Conservation (phyloP, 2,329 filamentous ascomycete genomes). For the Sporothrix dimorphospora region DNA sequence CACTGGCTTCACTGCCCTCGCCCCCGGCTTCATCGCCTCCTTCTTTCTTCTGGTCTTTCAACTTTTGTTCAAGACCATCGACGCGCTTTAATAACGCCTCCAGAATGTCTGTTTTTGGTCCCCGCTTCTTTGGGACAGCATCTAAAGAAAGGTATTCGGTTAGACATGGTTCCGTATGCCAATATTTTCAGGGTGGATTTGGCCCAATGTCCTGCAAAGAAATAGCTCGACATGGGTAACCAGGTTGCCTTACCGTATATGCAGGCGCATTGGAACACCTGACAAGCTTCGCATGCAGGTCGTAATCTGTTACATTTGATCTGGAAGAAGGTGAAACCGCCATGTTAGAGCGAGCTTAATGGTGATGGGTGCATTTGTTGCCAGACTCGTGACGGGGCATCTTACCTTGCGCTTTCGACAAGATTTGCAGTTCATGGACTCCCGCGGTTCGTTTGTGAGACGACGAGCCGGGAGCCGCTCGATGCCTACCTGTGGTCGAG, state of each 20-base stretch:
- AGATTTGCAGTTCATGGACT: slow-evolving; percentile 95
- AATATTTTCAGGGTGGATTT: background rate
- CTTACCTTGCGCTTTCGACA: slow-evolving; percentile 87
- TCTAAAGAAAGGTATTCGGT: slow-evolving; percentile 54
- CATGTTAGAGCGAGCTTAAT: background rate
- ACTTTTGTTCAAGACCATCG: slow-evolving; percentile 78
- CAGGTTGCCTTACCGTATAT: slow-evolving; percentile 74
- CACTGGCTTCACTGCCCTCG: slow-evolving; percentile 33
- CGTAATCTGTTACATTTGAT: slow-evolving; percentile 90
- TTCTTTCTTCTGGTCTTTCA: slow-evolving; percentile 66
- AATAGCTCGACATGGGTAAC: background rate
- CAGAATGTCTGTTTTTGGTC: slow-evolving; percentile 86
- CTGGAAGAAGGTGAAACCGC: slow-evolving; percentile 48
- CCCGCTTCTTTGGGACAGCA: slow-evolving; percentile 85
- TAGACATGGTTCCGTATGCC: background rate
- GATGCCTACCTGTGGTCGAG: slow-evolving; percentile 78
- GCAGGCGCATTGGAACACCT: slow-evolving; percentile 85
- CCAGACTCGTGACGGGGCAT: background rate
- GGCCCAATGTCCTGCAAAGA: background rate
- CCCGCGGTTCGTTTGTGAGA: slow-evolving; percentile 73
- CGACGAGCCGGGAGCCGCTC: slow-evolving; percentile 74
- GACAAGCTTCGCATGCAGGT: slow-evolving; percentile 85
- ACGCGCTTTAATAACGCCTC: slow-evolving; percentile 84
- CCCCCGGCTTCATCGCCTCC: slow-evolving; percentile 35
- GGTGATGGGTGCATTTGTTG: background rate